Evolutionary conservation across 2,329 filamentous ascomycete species (phyloP).

Genomic region (Aspergillus viridinutans): DNA sequence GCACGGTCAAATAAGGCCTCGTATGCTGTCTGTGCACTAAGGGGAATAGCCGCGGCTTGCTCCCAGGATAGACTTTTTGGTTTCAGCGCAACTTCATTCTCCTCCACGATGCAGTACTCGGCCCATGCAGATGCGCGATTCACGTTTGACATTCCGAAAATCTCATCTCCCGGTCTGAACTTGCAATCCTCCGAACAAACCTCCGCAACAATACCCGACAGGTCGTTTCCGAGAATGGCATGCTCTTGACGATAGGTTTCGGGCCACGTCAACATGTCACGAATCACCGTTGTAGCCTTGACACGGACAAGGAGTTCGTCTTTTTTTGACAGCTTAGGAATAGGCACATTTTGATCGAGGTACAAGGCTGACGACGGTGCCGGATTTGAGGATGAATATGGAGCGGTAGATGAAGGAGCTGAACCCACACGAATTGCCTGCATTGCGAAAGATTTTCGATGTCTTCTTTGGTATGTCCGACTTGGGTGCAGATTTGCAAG

Average conservation of each 20-base stretch:
- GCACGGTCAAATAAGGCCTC: slow-evolving; percentile 30
- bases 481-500: no score
- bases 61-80: slow-evolving; percentile 17
- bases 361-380: slow-evolving; percentile 8
- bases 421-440: slow-evolving; percentile 8
- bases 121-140: slow-evolving; percentile 23
- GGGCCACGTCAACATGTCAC: slow-evolving; percentile 18
- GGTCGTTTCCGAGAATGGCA: slow-evolving; percentile 19
- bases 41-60: slow-evolving; percentile 23
- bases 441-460: background rate
- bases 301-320: slow-evolving; percentile 8
- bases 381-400: slow-evolving; percentile 8
- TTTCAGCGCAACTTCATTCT: slow-evolving; percentile 21
- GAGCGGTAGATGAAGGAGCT: background rate
- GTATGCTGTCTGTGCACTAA: slow-evolving; percentile 29
- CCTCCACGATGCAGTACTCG: slow-evolving; percentile 20
- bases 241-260: slow-evolving; percentile 24
- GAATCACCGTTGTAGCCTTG: slow-evolving; percentile 12
- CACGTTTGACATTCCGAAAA: slow-evolving; percentile 24
- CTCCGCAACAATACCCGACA: slow-evolving; percentile 16
- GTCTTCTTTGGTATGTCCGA: no score
- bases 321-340: background rate
- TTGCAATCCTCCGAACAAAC: slow-evolving; percentile 1
- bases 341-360: slow-evolving; percentile 6
- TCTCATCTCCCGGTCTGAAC: slow-evolving; percentile 24